Evolutionary conservation across 2,329 filamentous ascomycete species (phyloP).

Genomic region (Stenocarpella maydis): DNA sequence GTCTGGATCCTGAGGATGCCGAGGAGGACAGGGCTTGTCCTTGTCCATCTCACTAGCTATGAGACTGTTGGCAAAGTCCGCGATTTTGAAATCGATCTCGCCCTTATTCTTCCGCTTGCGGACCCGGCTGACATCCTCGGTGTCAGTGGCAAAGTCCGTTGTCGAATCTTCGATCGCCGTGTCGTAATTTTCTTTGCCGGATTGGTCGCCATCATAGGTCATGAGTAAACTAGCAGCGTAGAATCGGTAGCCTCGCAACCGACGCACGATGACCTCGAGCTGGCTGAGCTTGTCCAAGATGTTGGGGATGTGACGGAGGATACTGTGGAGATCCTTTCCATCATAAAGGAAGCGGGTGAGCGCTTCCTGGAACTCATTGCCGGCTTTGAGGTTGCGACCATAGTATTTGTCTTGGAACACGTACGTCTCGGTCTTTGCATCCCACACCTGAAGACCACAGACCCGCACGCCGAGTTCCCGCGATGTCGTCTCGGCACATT

Average conservation of each 20-base stretch:
- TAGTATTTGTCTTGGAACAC: conserved; percentile 99
- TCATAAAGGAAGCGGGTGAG: conserved; percentile 92
- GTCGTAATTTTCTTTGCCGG: conserved; percentile 58
- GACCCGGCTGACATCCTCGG: conserved; percentile 54
- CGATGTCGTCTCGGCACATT: conserved; percentile 92
- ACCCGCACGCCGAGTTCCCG: conserved; percentile 90
- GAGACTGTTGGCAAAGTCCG: conserved; percentile 97
- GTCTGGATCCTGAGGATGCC: conserved; percentile 82
- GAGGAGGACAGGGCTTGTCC: conserved; percentile 77
- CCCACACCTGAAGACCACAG: conserved; percentile 97
- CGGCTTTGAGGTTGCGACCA: conserved; percentile 86
- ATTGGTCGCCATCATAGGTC: conserved; percentile 89
- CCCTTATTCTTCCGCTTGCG: conserved; percentile 59
- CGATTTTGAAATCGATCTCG: conserved; percentile 92
- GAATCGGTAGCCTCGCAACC: conserved; percentile 86
- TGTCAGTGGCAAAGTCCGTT: conserved; percentile 66
- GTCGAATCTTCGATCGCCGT: conserved; percentile 64
- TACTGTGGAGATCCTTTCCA: conserved; percentile 80
- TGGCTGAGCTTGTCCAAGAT: conserved; percentile 84
- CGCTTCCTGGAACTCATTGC: conserved; percentile 86
- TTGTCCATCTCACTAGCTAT: conserved; percentile 80
- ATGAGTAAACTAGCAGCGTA: conserved; percentile 95
- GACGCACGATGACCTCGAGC: conserved; percentile 83
- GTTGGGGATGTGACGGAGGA: conserved; percentile 85
- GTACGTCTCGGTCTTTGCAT: conserved; percentile 81